These are phyloP conservation scores for Teratosphaeria nubilosa DNA, from an alignment of 2,329 filamentous ascomycete species.

Conservation along the genomic window DNA sequence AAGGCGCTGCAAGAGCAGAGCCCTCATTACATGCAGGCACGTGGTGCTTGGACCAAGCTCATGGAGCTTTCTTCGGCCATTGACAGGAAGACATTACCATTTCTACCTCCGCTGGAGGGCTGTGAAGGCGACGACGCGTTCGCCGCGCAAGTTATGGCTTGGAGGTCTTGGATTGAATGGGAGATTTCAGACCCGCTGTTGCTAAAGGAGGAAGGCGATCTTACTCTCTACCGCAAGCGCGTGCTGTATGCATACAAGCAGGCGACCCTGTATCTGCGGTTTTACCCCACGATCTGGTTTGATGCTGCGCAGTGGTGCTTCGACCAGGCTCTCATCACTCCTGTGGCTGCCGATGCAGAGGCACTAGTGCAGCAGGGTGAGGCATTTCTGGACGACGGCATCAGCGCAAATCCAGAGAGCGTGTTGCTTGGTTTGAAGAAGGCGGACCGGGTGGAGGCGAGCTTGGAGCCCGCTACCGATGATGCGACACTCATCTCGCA, in stretches of 20 bases:
- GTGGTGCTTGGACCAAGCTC: constrained; percentile 80
- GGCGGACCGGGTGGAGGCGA: constrained; percentile 76
- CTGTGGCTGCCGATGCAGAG: constrained; percentile 21
- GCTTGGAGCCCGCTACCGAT: constrained; percentile 54
- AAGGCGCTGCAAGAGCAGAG: constrained; percentile 93
- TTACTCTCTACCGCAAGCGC: constrained; percentile 61
- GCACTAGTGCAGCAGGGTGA: constrained; percentile 50
- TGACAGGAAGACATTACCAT: constrained; percentile 66
- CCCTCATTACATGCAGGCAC: constrained; percentile 89
- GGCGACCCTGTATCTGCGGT: constrained; percentile 82
- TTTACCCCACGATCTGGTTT: constrained; percentile 94
- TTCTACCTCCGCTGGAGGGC: constrained; percentile 70
- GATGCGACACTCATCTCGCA: constrained; percentile 61
- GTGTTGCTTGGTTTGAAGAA: constrained; percentile 81
- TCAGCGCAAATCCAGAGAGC: constrained; percentile 86
- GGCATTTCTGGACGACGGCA: constrained; percentile 70
- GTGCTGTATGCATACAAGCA: constrained; percentile 89
- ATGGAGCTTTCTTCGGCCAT: constrained; percentile 76
- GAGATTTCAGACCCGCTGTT: constrained; percentile 86
- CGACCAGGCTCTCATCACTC: constrained; percentile 43
- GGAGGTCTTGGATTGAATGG: constrained; percentile 92
- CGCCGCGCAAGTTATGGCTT: constrained; percentile 70
- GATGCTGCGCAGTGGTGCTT: constrained; percentile 91
- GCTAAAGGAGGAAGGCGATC: constrained; percentile 65
- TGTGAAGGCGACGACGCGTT: constrained; percentile 84